Evolutionary conservation across 805 yeast genomes (phyloP), one percentile per base, ranked within the genome.

Genomic region (Cyberlindnera lachancei): DNA sequence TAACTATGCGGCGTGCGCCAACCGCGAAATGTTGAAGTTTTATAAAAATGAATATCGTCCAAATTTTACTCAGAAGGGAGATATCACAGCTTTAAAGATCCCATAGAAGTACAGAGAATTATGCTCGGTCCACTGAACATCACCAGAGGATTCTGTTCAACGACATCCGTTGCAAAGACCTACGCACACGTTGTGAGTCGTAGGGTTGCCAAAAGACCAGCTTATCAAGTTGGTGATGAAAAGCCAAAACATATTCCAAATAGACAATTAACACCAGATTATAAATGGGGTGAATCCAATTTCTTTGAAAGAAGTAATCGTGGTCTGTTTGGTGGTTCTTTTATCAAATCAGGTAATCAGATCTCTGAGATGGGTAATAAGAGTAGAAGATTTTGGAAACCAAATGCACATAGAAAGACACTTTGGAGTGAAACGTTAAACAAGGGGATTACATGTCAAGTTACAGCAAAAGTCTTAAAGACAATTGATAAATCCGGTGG

Each of bases 401-500:
- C 95, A 24, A 92, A 92, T 59, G 76, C 87, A 27, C 76, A 81
- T 29, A 70, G 64, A 41, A 75, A 86, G 52, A 70, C 68, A 20
- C 61, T 92, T 28, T 90, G 95, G 92, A 84, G 95, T 42, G 95
- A 84, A 45, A 62, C 83, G 0, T 66, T 92, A 47, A 61, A 75
- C 37, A 58, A 63, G 24, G 56, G 87, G 27, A 13, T 48, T 7
- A 63, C 64, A 30, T 56, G 85, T 34, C 75, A 69, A 38, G 75
- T 87, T 22, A 78, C 87, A 7, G 73, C 96, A 5, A 73, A 79
- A 38, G 96, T 87, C 6, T 67, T 92, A 52, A 75, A 79, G 48
- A 87, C 96, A 0, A 79, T 92, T 37, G 80, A 84, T 37, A 84
- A 77, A 47, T 97, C 90, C 56, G 98, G 98, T 40, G 98, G 99